Base-by-base conservation (phyloP, 768 basidiomycete species). In the Agrocybe chaxingu region DNA sequence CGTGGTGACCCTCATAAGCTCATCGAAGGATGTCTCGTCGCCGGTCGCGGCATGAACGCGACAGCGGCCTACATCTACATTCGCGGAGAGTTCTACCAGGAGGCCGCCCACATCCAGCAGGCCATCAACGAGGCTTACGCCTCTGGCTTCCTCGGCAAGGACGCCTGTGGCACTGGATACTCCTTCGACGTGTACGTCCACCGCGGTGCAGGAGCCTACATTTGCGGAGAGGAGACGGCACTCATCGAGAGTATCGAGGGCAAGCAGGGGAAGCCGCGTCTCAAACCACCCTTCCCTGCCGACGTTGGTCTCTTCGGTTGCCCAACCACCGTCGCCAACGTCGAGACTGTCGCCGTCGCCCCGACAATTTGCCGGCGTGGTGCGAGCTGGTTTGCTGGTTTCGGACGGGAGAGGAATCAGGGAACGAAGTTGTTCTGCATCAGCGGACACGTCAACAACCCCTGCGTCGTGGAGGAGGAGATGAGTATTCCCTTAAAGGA, bases 31-130 rank as follows among this genome's bases (percentile, higher is more conserved):
- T 99, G 96, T 66, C 84, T 99, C 43, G 92, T 99, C 52, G 95
- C 96, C 24, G 96, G 96, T 4, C 89, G 96, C 42, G 86, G 77
- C 12, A 99, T 99, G 96, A 98, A 98, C 70, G 96, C 95, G 35
- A 94, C 69, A 41, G 95, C 95, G 0, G 96, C 96, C n/a, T 99
- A 98, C 78, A 98, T 99, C 70, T 99, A 99, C 73, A 93, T 98
- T 62, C 95, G 96, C 53, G 96, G 96, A 57, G 96, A 99, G 69
- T 99, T 98, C 73, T 85, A 88, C 70, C 92, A 95, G 66, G 96
- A 98, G 68, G 95, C 95, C 0, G 79, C 82, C 0, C 94, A 97
- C 67, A 81, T 98, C 36, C 91, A 95, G 67, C 91, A 95, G 66
- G 96, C 96, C 47, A 97, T 99, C 70, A 79, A 85, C 58, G 95